phyloP scores from a whole-genome alignment of 2,329 filamentous ascomycete species.

The Arachnopeziza araneosa region DNA sequence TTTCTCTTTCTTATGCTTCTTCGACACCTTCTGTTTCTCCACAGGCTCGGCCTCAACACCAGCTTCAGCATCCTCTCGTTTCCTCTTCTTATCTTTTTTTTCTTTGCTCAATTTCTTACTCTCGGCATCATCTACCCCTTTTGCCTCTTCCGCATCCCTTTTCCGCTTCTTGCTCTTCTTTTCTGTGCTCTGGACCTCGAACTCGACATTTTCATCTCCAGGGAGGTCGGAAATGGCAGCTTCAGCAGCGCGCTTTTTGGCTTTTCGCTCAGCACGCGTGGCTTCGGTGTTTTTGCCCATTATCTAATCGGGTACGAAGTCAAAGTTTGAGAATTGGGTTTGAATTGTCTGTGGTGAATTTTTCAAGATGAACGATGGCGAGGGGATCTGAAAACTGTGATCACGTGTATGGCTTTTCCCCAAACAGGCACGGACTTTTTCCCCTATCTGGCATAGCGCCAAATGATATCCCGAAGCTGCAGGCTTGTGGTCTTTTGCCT shows the following conservation, averaged over 20 bases:
- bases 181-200: slow-evolving; percentile 16
- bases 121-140: slow-evolving; percentile 14
- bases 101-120: slow-evolving; percentile 14
- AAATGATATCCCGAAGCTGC: too few relatives aligned
- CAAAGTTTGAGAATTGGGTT: slow-evolving; percentile 15
- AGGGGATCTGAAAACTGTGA: too few relatives aligned
- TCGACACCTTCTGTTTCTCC: slow-evolving; percentile 11
- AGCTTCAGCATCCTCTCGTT: slow-evolving; percentile 2
- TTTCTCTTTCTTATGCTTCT: slow-evolving; percentile 13
- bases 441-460: too few relatives aligned
- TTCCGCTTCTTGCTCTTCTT: slow-evolving; percentile 20
- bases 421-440: too few relatives aligned
- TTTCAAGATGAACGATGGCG: background rate
- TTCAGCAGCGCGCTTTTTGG: slow-evolving; percentile 30
- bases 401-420: too few relatives aligned
- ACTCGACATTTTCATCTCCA: slow-evolving; percentile 20
- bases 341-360: background rate
- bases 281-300: slow-evolving; percentile 26
- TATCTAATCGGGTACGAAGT: background rate
- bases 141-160: slow-evolving; percentile 11
- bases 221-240: slow-evolving; percentile 31
- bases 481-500: too few relatives aligned
- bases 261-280: slow-evolving; percentile 31
- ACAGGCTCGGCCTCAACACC: slow-evolving; percentile 9
- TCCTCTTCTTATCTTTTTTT: slow-evolving; percentile 7